Conservation (phyloP, 2,329 filamentous ascomycete genomes). For the Ciborinia camelliae region DNA sequence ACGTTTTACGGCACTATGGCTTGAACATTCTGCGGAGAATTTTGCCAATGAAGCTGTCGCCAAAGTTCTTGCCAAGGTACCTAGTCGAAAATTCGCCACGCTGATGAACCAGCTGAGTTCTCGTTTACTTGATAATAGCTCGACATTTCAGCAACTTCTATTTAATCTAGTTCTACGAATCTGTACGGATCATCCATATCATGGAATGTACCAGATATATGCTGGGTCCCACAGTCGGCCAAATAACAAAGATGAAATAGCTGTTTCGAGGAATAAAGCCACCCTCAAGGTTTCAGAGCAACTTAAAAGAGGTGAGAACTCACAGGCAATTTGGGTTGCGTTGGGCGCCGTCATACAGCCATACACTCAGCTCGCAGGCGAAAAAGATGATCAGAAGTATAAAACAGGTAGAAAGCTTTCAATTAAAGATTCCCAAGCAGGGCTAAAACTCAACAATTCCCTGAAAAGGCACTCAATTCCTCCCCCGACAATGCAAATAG, state of each 20-base stretch:
- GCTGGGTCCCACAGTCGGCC: constrained; percentile 69
- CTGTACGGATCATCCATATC: constrained; percentile 89
- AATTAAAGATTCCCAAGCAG: constrained; percentile 61
- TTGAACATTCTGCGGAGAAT: constrained; percentile 76
- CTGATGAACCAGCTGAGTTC: constrained; percentile 97
- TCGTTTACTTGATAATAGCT: constrained; percentile 69
- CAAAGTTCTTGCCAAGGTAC: constrained; percentile 67
- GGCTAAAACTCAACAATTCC: constrained; percentile 58
- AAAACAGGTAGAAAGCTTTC: constrained; percentile 64
- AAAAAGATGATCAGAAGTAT: constrained; percentile 60
- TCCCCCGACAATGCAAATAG: constrained; percentile 83
- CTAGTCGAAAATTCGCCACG: constrained; percentile 86
- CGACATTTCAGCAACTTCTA: constrained; percentile 73
- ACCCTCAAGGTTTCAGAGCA: constrained; percentile 66
- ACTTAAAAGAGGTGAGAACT: constrained; percentile 48
- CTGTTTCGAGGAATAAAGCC: constrained; percentile 69
- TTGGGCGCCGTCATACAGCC: constrained; percentile 71
- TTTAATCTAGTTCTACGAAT: constrained; percentile 74
- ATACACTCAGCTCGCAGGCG: constrained; percentile 62
- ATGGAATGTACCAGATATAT: constrained; percentile 96
- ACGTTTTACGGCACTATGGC: constrained; percentile 90
- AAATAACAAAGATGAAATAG: constrained; percentile 69
- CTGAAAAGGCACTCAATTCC: constrained; percentile 69
- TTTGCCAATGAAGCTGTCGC: constrained; percentile 74
- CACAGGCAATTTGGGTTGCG: constrained; percentile 60